These are phyloP conservation scores for Kuraishia capsulata DNA, from an alignment of 805 yeast genomes.

Conservation along the genomic window DNA sequence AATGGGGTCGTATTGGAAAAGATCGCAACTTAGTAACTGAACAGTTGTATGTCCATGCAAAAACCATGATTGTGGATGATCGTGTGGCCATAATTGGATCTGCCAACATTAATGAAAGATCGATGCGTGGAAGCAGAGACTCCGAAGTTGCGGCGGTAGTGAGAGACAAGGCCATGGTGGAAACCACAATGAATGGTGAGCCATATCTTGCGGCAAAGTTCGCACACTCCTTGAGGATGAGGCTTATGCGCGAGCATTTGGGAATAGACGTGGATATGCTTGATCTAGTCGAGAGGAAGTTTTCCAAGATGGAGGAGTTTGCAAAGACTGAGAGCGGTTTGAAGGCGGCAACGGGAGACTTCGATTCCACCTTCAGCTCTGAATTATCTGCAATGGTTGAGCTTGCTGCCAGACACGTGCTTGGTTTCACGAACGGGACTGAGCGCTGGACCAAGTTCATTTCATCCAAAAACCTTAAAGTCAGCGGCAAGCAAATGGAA, in stretches of 20 bases:
- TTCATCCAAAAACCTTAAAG: slow-evolving; percentile 4
- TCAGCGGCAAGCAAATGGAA: slow-evolving; percentile 5
- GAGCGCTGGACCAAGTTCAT: slow-evolving; percentile 25
- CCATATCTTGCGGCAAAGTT: slow-evolving; percentile 78
- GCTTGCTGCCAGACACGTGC: slow-evolving; percentile 59
- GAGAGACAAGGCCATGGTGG: slow-evolving; percentile 69
- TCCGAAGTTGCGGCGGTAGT: slow-evolving; percentile 89
- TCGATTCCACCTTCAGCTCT: slow-evolving; percentile 21
- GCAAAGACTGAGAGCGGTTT: slow-evolving; percentile 33
- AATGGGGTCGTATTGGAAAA: slow-evolving; percentile 91
- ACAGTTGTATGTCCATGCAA: slow-evolving; percentile 90
- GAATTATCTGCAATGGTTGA: slow-evolving; percentile 64
- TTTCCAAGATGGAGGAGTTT: slow-evolving; percentile 36
- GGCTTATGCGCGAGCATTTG: slow-evolving; percentile 93
- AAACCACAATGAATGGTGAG: slow-evolving; percentile 70
- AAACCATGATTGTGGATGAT: slow-evolving; percentile 87
- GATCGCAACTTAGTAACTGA: slow-evolving; percentile 71
- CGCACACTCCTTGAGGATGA: slow-evolving; percentile 80
- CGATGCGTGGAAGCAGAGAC: slow-evolving; percentile 90
- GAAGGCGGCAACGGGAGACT: slow-evolving; percentile 35
- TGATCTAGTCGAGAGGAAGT: slow-evolving; percentile 73
- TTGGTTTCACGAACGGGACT: slow-evolving; percentile 40
- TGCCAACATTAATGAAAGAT: slow-evolving; percentile 94
- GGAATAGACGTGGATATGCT: slow-evolving; percentile 88
- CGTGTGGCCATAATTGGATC: slow-evolving; percentile 91